Evolutionary conservation across 2,329 filamentous ascomycete species (phyloP).

Genomic region (Fusarium circinatum): DNA sequence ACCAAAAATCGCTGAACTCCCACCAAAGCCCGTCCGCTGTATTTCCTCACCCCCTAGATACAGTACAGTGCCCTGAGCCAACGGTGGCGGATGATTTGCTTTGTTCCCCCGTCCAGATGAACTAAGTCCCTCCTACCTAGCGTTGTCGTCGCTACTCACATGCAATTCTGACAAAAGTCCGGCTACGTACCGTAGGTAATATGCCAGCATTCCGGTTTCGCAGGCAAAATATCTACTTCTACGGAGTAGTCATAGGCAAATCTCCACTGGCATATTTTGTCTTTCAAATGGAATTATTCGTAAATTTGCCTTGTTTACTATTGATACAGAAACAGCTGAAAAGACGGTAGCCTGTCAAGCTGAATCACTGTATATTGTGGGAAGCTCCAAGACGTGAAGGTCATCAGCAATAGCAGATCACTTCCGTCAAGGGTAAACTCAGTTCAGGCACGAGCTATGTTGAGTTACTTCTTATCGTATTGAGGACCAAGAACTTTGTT

Average conservation of each 20-base stretch:
- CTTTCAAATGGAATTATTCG: neutral
- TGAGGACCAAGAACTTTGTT: neutral
- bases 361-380: neutral
- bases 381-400: neutral
- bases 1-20: too few relatives aligned
- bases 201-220: constrained; percentile 28
- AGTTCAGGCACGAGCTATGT: neutral
- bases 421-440: neutral
- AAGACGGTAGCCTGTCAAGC: neutral
- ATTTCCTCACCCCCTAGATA: too few relatives aligned
- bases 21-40: too few relatives aligned
- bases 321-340: neutral
- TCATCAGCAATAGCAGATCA: neutral
- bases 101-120: constrained; percentile 17
- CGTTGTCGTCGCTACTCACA: neutral
- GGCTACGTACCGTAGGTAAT: neutral
- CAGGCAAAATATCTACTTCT: neutral
- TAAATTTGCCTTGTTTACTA: neutral
- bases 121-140: constrained; percentile 16
- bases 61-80: constrained; percentile 1
- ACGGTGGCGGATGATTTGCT: constrained; percentile 28
- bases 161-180: neutral
- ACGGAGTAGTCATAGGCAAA: neutral
- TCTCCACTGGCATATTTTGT: neutral
- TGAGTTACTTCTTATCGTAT: neutral